These are phyloP conservation scores for Solanum hybrid DNA, from an alignment of 305 asterid species.

Conservation along the genomic window DNA sequence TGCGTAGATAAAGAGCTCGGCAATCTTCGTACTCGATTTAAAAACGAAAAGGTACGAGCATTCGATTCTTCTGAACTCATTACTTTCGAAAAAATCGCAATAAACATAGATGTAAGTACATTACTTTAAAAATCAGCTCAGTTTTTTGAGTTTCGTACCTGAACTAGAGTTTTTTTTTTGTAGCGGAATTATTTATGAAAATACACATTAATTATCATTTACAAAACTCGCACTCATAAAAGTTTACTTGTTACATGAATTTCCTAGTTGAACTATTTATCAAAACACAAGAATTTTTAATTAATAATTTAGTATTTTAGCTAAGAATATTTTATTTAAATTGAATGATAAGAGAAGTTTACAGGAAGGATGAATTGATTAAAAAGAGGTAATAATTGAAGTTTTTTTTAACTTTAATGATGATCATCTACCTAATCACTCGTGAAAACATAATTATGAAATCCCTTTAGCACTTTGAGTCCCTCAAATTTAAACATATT, in stretches of 20 bases:
- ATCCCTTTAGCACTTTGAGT: not conserved
- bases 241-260: not conserved
- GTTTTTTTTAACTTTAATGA: not conserved
- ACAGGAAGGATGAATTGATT: not conserved
- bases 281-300: no score
- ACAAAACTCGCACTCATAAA: not conserved
- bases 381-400: not conserved
- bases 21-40: conserved; percentile 84
- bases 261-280: no score
- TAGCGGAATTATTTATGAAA: no score
- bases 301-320: not conserved
- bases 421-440: not conserved
- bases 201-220: not conserved
- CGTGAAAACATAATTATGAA: not conserved
- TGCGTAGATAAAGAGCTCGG: conserved; percentile 20
- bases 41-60: conserved; percentile 58
- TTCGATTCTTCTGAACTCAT: not conserved
- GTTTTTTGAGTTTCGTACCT: no score
- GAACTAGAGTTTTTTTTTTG: not conserved
- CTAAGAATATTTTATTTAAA: not conserved
- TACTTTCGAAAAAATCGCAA: not conserved
- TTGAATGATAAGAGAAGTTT: not conserved
- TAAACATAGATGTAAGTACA: no score
- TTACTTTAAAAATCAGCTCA: not conserved
- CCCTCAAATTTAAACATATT: not conserved